phyloP scores from a whole-genome alignment of 331 rosid genomes.

The Acacia concinna region DNA sequence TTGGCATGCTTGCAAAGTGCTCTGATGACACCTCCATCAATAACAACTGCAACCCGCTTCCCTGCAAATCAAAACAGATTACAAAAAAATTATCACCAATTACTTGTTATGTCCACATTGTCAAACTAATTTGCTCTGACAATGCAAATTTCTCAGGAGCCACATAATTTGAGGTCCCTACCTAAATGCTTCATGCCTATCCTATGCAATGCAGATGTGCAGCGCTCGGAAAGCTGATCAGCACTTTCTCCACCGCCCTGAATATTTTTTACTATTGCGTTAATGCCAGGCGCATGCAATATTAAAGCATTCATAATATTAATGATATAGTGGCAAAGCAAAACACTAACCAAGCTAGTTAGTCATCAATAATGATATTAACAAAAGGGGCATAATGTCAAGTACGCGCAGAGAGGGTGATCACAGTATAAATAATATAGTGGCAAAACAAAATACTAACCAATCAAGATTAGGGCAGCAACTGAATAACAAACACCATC shows the following conservation, averaged over 20 bases:
- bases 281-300: conserved; percentile 12
- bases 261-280: conserved; percentile 25
- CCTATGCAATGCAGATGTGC: conserved; percentile 62
- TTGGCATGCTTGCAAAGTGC: conserved; percentile 49
- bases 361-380: too few species aligned
- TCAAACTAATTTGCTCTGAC: conserved; percentile 13
- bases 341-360: too few species aligned
- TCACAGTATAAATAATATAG: background rate
- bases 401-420: too few species aligned
- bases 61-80: conserved; percentile 34
- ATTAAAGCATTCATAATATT: too few species aligned
- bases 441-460: background rate
- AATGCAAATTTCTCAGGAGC: background rate
- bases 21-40: conserved; percentile 80
- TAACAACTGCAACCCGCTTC: conserved; percentile 61
- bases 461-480: background rate
- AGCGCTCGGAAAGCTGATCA: conserved; percentile 69
- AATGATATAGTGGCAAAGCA: too few species aligned
- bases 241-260: conserved; percentile 98
- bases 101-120: background rate
- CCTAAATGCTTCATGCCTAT: conserved; percentile 77
- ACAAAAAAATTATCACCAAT: background rate
- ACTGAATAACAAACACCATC: background rate
- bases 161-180: conserved; percentile 27
- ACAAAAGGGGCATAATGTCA: too few species aligned